Conservation (phyloP, 805 yeast species). For the Dipodascus geniculatus region DNA sequence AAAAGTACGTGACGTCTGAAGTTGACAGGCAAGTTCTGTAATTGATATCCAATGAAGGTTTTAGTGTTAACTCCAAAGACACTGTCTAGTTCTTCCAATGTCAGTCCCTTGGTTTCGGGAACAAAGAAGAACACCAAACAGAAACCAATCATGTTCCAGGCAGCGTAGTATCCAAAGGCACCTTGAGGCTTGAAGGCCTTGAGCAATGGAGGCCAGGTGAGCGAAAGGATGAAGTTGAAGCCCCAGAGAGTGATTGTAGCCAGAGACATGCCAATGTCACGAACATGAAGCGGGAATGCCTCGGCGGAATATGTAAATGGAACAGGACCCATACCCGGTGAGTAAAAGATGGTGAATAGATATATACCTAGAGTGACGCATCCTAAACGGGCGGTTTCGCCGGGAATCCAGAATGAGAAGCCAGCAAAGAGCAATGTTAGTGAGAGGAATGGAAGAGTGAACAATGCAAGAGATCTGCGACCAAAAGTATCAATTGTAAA, state of each 20-base stretch:
- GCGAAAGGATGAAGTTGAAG: constrained; percentile 47
- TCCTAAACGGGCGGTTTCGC: constrained; percentile 42
- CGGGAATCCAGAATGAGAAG: constrained; percentile 59
- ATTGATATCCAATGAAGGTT: constrained; percentile 42
- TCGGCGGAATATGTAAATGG: constrained; percentile 86
- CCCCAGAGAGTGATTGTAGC: constrained; percentile 53
- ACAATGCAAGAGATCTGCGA: constrained; percentile 46
- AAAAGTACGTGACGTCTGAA: constrained; percentile 13
- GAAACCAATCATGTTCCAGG: constrained; percentile 70
- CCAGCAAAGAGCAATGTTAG: constrained; percentile 38
- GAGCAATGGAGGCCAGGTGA: constrained; percentile 69
- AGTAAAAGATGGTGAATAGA: constrained; percentile 58
- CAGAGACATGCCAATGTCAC: constrained; percentile 71
- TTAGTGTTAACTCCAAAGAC: constrained; percentile 48
- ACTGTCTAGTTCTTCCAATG: constrained; percentile 67
- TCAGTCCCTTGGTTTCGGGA: constrained; percentile 61
- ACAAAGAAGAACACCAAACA: constrained; percentile 39
- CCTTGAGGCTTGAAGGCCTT: constrained; percentile 65
- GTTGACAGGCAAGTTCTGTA: constrained; percentile 21
- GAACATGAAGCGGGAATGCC: constrained; percentile 64
- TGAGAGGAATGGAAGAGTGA: constrained; percentile 51
- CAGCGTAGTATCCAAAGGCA: constrained; percentile 84
- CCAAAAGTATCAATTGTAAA: constrained; percentile 71
- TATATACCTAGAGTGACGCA: constrained; percentile 65
- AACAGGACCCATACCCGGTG: constrained; percentile 82